A percentile compares a stretch with the other conserved stretches of the same genome.
Evolutionary conservation across 352 stramenopile genomes (phyloP).

Genomic region (Elongisporangium prolatum): DNA sequence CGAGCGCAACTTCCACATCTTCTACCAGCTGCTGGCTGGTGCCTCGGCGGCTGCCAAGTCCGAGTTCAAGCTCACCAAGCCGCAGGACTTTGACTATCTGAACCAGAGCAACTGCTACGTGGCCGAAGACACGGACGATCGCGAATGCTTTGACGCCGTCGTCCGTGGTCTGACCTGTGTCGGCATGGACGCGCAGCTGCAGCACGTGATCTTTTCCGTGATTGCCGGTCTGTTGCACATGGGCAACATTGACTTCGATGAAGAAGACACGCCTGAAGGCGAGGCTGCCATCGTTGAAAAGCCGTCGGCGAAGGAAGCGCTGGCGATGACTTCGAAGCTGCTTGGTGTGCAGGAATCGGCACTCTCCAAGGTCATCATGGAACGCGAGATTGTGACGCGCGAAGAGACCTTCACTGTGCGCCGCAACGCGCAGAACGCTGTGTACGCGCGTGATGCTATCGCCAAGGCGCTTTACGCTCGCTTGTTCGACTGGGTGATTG

Average conservation of each 20-base stretch:
- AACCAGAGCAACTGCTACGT: conserved; percentile 93
- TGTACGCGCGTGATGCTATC: conserved; percentile 90
- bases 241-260: conserved; percentile 94
- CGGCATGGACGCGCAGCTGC: conserved; percentile 59
- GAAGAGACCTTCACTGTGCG: conserved; percentile 82
- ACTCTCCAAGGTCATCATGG: conserved; percentile 79
- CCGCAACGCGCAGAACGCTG: conserved; percentile 73
- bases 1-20: conserved; percentile 95
- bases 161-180: conserved; percentile 72
- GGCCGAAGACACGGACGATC: conserved; percentile 91
- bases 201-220: conserved; percentile 89
- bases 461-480: conserved; percentile 92
- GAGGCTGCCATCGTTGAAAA: conserved; percentile 76
- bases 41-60: conserved; percentile 41
- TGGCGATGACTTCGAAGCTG: conserved; percentile 49
- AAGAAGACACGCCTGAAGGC: conserved; percentile 80
- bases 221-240: conserved; percentile 94
- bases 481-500: conserved; percentile 92
- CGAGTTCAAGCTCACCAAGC: conserved; percentile 65
- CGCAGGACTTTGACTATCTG: conserved; percentile 91
- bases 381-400: conserved; percentile 82
- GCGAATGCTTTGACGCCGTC: conserved; percentile 69
- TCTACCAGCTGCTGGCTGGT: conserved; percentile 89
- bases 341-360: conserved; percentile 60
- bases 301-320: conserved; percentile 50